Evolutionary conservation across 1,284 basidiomycete species (phyloP).

Genomic region (Malassezia caprae): DNA sequence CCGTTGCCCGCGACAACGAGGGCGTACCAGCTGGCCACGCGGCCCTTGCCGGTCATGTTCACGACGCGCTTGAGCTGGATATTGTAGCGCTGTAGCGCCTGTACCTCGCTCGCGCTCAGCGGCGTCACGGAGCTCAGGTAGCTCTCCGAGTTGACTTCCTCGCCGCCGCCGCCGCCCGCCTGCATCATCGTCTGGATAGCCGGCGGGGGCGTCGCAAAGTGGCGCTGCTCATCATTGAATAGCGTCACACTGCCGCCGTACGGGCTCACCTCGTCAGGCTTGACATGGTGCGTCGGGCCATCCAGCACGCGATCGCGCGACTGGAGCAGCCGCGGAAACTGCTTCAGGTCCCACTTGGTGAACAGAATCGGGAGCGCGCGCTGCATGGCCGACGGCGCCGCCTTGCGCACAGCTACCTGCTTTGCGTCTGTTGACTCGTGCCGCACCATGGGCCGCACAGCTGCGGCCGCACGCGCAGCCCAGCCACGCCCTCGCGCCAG

Average conservation of each 20-base stretch:
- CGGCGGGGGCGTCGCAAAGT: constrained; percentile 31
- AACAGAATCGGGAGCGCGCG: constrained; percentile 30
- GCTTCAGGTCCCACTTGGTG: constrained; percentile 20
- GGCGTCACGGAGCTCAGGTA: constrained; percentile 41
- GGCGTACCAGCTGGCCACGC: constrained; percentile 59
- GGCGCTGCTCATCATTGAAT: constrained; percentile 32
- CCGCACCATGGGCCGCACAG: neutral
- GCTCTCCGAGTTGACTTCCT: constrained; percentile 33
- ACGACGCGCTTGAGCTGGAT: constrained; percentile 54
- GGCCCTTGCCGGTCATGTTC: constrained; percentile 77
- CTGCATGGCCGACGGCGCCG: constrained; percentile 20
- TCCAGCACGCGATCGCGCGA: constrained; percentile 46
- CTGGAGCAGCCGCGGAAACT: constrained; percentile 37
- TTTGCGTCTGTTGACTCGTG: neutral
- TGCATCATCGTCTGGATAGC: constrained; percentile 28
- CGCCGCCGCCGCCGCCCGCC: constrained; percentile 22
- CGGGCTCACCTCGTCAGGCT: constrained; percentile 19
- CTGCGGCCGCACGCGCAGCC: neutral
- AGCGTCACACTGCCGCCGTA: constrained; percentile 28
- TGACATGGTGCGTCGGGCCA: constrained; percentile 18
- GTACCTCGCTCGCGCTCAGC: constrained; percentile 34
- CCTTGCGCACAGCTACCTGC: neutral
- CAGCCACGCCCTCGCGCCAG: neutral
- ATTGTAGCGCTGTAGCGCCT: constrained; percentile 37
- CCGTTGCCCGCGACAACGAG: constrained; percentile 72